A percentile compares a stretch with the other conserved stretches of the same genome.
These are phyloP conservation scores for Capronia coronata DNA, from an alignment of 2,329 filamentous ascomycete genomes.

Conservation along the genomic window DNA sequence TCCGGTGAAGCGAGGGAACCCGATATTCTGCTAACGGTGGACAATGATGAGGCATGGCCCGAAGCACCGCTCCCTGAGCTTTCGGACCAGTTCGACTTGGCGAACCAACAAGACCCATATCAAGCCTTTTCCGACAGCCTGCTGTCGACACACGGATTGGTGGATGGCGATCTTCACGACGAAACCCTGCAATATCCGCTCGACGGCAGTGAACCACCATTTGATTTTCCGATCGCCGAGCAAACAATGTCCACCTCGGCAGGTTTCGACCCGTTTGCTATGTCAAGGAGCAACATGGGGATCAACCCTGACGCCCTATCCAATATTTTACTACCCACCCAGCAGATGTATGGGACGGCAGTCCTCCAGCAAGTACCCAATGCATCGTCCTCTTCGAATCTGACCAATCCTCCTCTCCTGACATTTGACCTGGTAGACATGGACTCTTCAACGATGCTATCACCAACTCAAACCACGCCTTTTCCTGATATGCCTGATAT, in stretches of 20 bases:
- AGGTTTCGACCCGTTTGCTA: constrained; percentile 8
- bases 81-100: constrained; percentile 6
- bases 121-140: constrained; percentile 4
- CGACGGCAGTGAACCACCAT: not conserved
- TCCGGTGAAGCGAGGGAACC: constrained; percentile 3
- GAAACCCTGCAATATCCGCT: constrained; percentile 7
- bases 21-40: constrained; percentile 6
- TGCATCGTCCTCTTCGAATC: not conserved
- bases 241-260: constrained; percentile 1
- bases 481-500: constrained; percentile 1
- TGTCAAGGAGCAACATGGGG: not conserved
- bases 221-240: constrained; percentile 7
- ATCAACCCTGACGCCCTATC: constrained; percentile 4
- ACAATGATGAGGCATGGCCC: constrained; percentile 3
- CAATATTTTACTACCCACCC: constrained; percentile 11
- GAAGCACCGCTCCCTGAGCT: not conserved
- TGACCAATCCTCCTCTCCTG: constrained; percentile 8
- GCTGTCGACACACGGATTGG: not conserved
- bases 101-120: constrained; percentile 2
- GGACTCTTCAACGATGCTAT: constrained; percentile 4
- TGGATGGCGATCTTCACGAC: not conserved
- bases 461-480: not conserved
- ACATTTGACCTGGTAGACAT: constrained; percentile 16
- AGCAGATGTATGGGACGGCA: constrained; percentile 6
- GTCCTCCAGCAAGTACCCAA: constrained; percentile 5